Base-by-base conservation (phyloP, 345 rosid genomes). In the Stellera chamaejasme region DNA sequence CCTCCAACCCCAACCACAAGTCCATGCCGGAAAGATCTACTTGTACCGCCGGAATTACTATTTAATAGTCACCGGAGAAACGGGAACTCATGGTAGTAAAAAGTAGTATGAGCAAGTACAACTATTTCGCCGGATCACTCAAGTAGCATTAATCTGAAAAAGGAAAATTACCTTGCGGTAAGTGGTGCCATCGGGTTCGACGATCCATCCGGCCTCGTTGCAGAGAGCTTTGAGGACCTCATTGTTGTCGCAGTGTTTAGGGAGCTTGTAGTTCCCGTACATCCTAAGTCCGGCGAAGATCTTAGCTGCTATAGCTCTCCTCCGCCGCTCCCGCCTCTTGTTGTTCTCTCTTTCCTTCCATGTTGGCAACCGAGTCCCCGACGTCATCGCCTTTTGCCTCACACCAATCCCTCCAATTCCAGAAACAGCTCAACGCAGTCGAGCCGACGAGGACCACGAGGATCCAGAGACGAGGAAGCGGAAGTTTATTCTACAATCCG, bases 321-420 rank as follows among this genome's bases (percentile, higher is more conserved):
- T 63, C 63, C 90, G 56, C 67, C 97, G 65, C 73, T 89, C 97
- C 59, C 97, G 75, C 45, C 78, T 75, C 83, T 80, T 89, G 80
- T 89, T 89, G 75, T 86, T 89, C 78, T 89, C 95, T 66, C 97
- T 75, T 53, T 89, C 97, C 67, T 78, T 89, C 90, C 86, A 82
- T 44, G 97, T 80, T 48, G 97, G 97, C 67, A 80, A 59, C 52
- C 95, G 79, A 67, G 89, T 56, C 50, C 94, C 94, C 26, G 96
- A 69, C 65, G 85, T 82, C 91, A 85, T 85, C 55, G 61, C 63
- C 39, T 2, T 32, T 32, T 32, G 39, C 9, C 4, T 32, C 39
- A 1, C 39, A 32, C 39, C 39, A 32, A 32, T 32, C 39, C 39
- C 39, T 8, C 39, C 39, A 32, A 32, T 32, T 32, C 4, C 39